phyloP scores from a whole-genome alignment of 2,329 filamentous ascomycete species.

The Alternaria tenuissima region DNA sequence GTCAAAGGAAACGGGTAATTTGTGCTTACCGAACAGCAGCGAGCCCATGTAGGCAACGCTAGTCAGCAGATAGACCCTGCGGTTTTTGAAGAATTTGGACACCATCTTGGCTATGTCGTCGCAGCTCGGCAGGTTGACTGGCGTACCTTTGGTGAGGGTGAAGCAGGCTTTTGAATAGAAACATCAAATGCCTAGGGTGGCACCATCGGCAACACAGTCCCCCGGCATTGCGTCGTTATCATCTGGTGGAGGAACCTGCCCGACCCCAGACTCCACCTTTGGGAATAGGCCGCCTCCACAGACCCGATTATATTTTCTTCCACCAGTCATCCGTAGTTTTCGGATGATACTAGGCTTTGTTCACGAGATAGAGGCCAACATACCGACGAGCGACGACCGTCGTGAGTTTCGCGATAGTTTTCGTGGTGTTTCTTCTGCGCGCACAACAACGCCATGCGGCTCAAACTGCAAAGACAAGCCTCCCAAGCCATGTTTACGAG shows the following conservation, averaged over 20 bases:
- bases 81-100: slow-evolving; percentile 19
- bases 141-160: not conserved
- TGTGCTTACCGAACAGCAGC: slow-evolving; percentile 12
- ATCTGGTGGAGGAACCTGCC: slow-evolving; percentile 8
- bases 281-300: not conserved
- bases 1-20: not conserved
- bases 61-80: slow-evolving; percentile 16
- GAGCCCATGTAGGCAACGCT: slow-evolving; percentile 20
- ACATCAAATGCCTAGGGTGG: slow-evolving; percentile 1
- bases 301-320: slow-evolving; percentile 17
- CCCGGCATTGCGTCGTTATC: slow-evolving; percentile 9
- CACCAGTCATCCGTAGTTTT: slow-evolving; percentile 6
- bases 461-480: slow-evolving; percentile 6
- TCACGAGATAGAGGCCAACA: not conserved
- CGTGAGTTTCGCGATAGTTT: not conserved
- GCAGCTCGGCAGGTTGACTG: slow-evolving; percentile 3
- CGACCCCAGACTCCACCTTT: slow-evolving; percentile 18
- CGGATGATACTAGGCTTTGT: not conserved
- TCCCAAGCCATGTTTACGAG: slow-evolving; percentile 10
- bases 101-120: slow-evolving; percentile 11
- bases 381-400: not conserved
- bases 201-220: slow-evolving; percentile 3
- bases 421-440: not conserved
- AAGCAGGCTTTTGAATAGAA: slow-evolving; percentile 8
- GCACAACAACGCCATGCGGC: not conserved